Base-by-base conservation (phyloP, 108 stramenopile genomes). In the Nannochloropsis salina region DNA sequence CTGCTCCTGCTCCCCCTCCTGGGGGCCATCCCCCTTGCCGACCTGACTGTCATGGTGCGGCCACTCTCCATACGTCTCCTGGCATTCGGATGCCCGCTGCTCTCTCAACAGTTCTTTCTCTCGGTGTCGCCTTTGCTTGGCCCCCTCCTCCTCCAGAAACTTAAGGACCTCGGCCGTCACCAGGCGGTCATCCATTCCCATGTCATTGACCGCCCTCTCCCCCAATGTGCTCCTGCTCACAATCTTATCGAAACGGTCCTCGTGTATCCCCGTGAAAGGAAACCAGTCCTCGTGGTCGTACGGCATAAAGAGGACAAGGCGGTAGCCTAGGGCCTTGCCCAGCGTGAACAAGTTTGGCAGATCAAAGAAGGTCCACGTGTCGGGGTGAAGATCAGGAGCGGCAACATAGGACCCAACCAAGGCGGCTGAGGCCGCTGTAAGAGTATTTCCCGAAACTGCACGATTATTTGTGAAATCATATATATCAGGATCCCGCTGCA, bases 71-170 rank as follows among this genome's bases (percentile, higher is more conserved):
- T 31, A 31, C 31, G 31, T 31, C 31, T 31, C 31, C 31, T 31
- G 31, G 31, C 31, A 31, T 31, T 31, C 31, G 31, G 31, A 31
- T 31, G 31, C 31, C 31, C 31, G 31, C 31, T 31, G 31, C 31
- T 31, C 31, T 31, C 31, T 31, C 31, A 31, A 31, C 31, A 31
- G 31, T 31, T 31, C 31, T 31, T 31, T 31, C 31, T 31, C 31
- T 31, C 31, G 31, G 31, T 31, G 31, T 31, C 31, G 31, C 31
- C 31, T 31, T 6, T n/a, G 15, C 61, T 74, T 74, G 4, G 3
- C 61, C n/a, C 61, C 61, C n/a, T 74, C 61, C 61, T 74, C 61
- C 61, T 74, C 61, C 61, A 74, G 61, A n/a, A 74, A 74, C 61
- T 3, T 74, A n/a, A 74, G 61, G n/a, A 74, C 61, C n/a, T 74